phyloP scores from a whole-genome alignment of 768 basidiomycete genomes.

The Gautieria morchelliformis region DNA sequence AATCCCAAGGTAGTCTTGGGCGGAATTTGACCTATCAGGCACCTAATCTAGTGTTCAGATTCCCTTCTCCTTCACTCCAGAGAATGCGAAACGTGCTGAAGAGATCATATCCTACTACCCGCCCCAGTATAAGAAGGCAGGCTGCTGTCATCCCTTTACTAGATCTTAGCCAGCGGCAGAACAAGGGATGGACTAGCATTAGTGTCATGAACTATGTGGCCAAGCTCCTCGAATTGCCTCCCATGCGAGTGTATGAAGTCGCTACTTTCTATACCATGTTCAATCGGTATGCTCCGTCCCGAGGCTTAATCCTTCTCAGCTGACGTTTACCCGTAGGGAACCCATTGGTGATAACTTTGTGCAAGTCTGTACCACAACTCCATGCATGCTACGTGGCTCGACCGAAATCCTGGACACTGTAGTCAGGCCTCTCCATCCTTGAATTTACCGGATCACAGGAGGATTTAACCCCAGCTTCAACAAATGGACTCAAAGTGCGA shows the following conservation, averaged over 20 bases:
- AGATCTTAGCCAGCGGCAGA: constrained; percentile 94
- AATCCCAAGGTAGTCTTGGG: constrained; percentile 62
- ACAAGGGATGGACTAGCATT: constrained; percentile 97
- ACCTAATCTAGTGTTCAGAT: constrained; percentile 42
- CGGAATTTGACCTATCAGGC: too few species aligned
- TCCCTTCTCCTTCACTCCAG: constrained; percentile 74
- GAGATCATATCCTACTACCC: constrained; percentile 93
- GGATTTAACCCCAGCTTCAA: constrained; percentile 70
- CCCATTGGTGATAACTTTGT: constrained; percentile 92
- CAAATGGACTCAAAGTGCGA: too few species aligned
- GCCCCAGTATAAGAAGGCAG: constrained; percentile 96
- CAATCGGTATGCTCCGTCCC: constrained; percentile 59
- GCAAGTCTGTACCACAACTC: constrained; percentile 98
- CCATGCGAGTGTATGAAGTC: constrained; percentile 99
- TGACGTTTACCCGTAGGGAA: constrained; percentile 41
- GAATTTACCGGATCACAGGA: constrained; percentile 38
- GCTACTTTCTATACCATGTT: constrained; percentile 99
- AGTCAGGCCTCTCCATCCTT: constrained; percentile 39
- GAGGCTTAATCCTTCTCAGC: not conserved
- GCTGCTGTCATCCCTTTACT: constrained; percentile 95
- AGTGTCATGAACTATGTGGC: constrained; percentile 99
- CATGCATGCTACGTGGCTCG: constrained; percentile 92
- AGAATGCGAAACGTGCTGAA: constrained; percentile 77
- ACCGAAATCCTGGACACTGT: constrained; percentile 84
- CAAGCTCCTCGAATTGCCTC: constrained; percentile 83